Evolutionary conservation across 768 basidiomycete species (phyloP), one percentile per base, ranked within the genome.

Genomic region (Lepiota brunneoincarnata): DNA sequence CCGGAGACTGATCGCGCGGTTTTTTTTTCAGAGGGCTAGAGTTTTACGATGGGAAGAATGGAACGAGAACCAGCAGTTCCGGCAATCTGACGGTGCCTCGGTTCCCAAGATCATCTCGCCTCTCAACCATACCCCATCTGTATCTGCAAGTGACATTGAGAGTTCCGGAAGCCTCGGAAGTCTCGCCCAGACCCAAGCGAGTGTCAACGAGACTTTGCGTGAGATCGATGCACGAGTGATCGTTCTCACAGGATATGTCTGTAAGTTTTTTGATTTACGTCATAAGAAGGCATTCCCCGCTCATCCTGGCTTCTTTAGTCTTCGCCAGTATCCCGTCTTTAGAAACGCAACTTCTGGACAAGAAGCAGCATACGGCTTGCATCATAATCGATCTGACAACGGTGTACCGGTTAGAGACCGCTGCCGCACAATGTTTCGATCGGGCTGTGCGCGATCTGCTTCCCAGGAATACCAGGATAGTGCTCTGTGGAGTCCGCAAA

Each of bases 21-120:
- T 31, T 31, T n/a, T n/a, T 12, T 20, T 9, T 20, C 17, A 63
- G 60, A 55, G 53, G 0, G 59, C 59, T n/a, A 52, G 63, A 1
- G 59, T 57, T 4, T 51, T 58, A 31, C 53, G 59, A 6, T 62
- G 61, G 61, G 58, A 57, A 17, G 62, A 63, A 46, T 58, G 60
- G 58, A 61, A 60, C 39, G 57, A 63, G 36, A 41, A n/a, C 6
- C 49, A 50, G 15, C 35, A 50, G 20, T 50, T 50, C 26, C 23
- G 28, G 24, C 49, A 40, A 26, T 38, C 26, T 20, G 49, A 57
- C 51, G n/a, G 17, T 41, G 12, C 36, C 42, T 18, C 23, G 35
- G 6, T 14, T 40, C 28, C 51, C 4, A 57, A 50, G 23, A n/a
- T 50, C 17, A 50, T 49, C n/a, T 49, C 48, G 3, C 48, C 48